Evolutionary conservation across 345 rosid genomes (phyloP), one percentile per base, ranked within the genome.

Genomic region (Gossypium mustelinum): DNA sequence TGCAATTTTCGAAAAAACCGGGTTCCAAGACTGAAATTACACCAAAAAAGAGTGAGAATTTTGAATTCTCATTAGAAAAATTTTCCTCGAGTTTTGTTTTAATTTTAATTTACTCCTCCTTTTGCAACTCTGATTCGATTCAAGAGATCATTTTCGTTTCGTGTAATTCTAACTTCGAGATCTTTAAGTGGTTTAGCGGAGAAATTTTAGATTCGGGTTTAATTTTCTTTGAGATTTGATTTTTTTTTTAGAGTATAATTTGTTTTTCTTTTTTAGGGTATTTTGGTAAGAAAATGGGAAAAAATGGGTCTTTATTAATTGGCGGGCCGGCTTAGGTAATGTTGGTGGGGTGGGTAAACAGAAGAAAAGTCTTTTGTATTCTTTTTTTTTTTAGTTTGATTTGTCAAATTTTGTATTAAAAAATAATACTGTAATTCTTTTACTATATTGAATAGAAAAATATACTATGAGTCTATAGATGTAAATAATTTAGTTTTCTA

Each of bases 1-100:
- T 85, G 98, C 98, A 77, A 92, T 92, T 84, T 94, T 97, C 92
- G 89, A 91, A 59, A 94, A 91, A 82, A 92, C 89, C 63, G 98
- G 98, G 81, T 94, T 89, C 84, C 86, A 89, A 74, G 98, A 94
- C 79, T 94, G 83, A 61, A 73, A 11, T 34, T 43, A 62, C 2
- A 34, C 41, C 7, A 5, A 34, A 59, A 67, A 67, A 48, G 43
- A 75, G 47, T 63, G 39, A 75, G 68, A 22, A 71, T 4, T 54
- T 27, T 10, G 45, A 3, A 11, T 74, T 57, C 75, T 50, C 51
- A 12, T 47, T 47, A 11, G 3, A 11, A 11, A 47, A 47, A 2
- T 47, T 47, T 47, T 11, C 13, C 51, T 5, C 41, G 41, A 47
- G 51, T 47, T 47, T 47, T 47, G 3, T 11, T 9, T 47, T 51